Evolutionary conservation across 129 eudicot genomes (phyloP).

Genomic region (Centella asiatica): DNA sequence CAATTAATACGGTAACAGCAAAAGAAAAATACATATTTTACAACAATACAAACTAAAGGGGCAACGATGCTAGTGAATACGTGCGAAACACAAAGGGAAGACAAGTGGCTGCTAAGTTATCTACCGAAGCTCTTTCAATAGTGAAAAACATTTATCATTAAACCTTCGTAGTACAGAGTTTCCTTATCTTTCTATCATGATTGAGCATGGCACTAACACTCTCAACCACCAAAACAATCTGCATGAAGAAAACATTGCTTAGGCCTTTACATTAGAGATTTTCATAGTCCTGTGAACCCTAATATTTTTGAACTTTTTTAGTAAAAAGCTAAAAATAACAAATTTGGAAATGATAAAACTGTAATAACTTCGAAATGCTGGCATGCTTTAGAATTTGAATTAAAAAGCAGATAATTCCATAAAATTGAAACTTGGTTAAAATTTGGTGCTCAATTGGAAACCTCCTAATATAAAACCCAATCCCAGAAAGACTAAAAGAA

Average conservation of each 20-base stretch:
- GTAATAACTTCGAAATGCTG: background rate
- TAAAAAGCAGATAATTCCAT: too few relatives aligned
- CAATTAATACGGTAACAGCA: too few relatives aligned
- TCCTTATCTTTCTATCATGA: slow-evolving; percentile 69
- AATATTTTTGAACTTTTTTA: background rate
- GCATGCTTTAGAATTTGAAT: too few relatives aligned
- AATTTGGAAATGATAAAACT: background rate
- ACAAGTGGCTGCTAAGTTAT: background rate
- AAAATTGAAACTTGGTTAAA: too few relatives aligned
- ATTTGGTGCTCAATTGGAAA: too few relatives aligned
- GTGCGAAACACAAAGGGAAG: background rate
- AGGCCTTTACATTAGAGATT: background rate
- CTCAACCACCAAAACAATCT: slow-evolving; percentile 84
- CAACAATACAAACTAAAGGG: too few relatives aligned
- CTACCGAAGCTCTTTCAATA: background rate
- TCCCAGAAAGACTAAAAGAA: too few relatives aligned
- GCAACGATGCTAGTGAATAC: background rate
- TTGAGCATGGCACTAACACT: slow-evolving; percentile 76
- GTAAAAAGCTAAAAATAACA: background rate
- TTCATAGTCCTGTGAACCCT: background rate
- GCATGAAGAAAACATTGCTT: slow-evolving; percentile 6
- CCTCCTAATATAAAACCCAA: too few relatives aligned
- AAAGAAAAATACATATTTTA: too few relatives aligned
- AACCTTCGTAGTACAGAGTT: slow-evolving; percentile 22
- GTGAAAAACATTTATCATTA: background rate